Base-by-base conservation (phyloP, 2,329 filamentous ascomycete genomes). In the Aspergillus sp. region DNA sequence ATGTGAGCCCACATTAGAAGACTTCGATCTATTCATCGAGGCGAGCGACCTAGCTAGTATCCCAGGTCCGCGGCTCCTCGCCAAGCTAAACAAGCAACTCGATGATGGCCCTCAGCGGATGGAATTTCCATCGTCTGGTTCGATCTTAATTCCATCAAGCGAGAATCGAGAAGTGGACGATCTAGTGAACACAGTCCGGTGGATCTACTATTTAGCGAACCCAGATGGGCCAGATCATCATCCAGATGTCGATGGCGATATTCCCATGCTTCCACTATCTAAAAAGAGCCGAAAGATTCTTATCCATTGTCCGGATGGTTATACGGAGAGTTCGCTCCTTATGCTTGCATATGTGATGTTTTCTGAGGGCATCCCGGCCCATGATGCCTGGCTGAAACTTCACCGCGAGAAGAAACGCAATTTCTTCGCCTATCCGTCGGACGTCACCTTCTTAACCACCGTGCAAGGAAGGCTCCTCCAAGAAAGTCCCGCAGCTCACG, bases 121-220 rank as follows among this genome's bases (percentile, higher is more conserved):
- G 48, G 88, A 95, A 59, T 97, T 97, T 56, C 93, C 93, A 1
- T 94, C 91, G 0, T 96, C 93, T 1, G 94, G 94, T n/a, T 95
- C 90, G 63, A 89, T 97, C 50, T 80, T 93, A 63, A 87, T 90
- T 2, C 88, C 91, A 2, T 89, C 87, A 0, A 95, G 88, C 82
- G 90, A 88, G 1, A 88, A 92, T 54, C 78, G 81, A 8, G 93
- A 96, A 70, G 84, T 89, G 1, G 90, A 96, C 65, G 88, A 86
- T 22, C 85, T 97, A 40, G 77, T 96, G 40, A 88, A 91, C 51
- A 93, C 88, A 6, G 93, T 92, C 73, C 87, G 86, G 63, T 97
- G 91, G 90, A 89, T 99, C 22, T 90, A 92, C 71, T 83, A 89
- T 62, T 76, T 96, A 42, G 85, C 91, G 0, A 87, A 95, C 60